Base-by-base conservation (phyloP, 2,329 filamentous ascomycete genomes). In the Ophiosphaerella herpotricha region DNA sequence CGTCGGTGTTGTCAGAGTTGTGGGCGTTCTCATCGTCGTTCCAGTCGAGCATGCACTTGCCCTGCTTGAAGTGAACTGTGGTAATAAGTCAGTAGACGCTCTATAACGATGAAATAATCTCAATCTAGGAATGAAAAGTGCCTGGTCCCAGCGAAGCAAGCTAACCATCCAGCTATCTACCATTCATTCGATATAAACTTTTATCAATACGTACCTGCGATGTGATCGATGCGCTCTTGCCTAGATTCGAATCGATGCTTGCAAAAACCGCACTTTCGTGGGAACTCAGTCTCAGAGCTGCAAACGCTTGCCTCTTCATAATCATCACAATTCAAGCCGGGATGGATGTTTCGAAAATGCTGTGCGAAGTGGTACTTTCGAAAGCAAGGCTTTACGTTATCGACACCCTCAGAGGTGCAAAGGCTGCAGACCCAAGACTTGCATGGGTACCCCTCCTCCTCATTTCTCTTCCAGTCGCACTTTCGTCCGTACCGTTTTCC, bases 381-480 rank as follows among this genome's bases (percentile, higher is more conserved):
- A 44, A 70, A 73, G 58, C 69, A 72, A 6, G 70, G 69, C 50
- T 69, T 70, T 29, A 72, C 68, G 21, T 69, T 68, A 48, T 71
- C 68, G 5, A 65, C 64, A 4, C 66, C 67, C 24, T 63, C 58
- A 36, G 52, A 62, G 12, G 54, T 57, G 46, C 71, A 72, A 34
- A 73, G 50, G 49, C 60, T 70, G 45, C 70, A 72, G 2, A 67
- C 56, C 68, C 68, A 70, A 7, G 61, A 67, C 41, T 68, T 67
- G 46, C 66, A 66, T 9, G 71, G 71, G 43, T 73, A 73, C 7
- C 65, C 66, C 43, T 73, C 69, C 46, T 73, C 70, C 37, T 73
- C 71, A 31, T 73, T 72, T 41, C 71, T 60, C 55, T 72, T 73
- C 71, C 70, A 73, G 55, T 73, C 71, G 33, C 68, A 72, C 56